phyloP scores from a whole-genome alignment of 495 filamentous ascomycete genomes.

The Penicillium canariense region DNA sequence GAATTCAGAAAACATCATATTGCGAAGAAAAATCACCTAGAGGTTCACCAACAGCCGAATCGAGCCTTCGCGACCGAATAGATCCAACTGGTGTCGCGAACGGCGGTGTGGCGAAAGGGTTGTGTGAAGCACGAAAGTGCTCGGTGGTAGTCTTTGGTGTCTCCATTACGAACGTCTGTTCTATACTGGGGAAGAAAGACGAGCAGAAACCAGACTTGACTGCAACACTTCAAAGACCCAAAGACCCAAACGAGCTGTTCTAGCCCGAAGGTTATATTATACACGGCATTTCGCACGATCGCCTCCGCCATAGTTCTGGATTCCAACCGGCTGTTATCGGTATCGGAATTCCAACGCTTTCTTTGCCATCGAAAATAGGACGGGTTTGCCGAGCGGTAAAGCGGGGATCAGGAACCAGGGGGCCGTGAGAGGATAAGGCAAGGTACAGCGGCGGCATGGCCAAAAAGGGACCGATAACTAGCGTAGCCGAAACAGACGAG shows the following conservation, averaged over 20 bases:
- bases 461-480: not conserved
- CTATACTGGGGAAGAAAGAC: not conserved
- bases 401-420: not conserved
- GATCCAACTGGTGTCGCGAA: not conserved
- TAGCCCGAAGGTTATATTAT: not conserved
- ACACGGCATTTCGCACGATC: not conserved
- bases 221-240: not conserved
- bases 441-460: not conserved
- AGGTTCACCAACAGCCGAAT: not conserved
- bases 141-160: not conserved
- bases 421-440: not conserved
- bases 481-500: no score
- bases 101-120: conserved; percentile 4
- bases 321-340: not conserved
- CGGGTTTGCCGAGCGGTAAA: not conserved
- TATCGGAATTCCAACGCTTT: not conserved
- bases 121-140: not conserved
- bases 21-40: not conserved
- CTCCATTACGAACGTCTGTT: not conserved
- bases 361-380: not conserved
- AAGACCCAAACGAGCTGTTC: no score
- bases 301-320: not conserved
- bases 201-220: not conserved
- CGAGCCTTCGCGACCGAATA: conserved; percentile 2
- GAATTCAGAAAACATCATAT: not conserved